Percentiles rank a stretch among this genome's conserved stretches.
Conservation (phyloP, 75 land plant genomes). For the Selaginella tamariscina region DNA sequence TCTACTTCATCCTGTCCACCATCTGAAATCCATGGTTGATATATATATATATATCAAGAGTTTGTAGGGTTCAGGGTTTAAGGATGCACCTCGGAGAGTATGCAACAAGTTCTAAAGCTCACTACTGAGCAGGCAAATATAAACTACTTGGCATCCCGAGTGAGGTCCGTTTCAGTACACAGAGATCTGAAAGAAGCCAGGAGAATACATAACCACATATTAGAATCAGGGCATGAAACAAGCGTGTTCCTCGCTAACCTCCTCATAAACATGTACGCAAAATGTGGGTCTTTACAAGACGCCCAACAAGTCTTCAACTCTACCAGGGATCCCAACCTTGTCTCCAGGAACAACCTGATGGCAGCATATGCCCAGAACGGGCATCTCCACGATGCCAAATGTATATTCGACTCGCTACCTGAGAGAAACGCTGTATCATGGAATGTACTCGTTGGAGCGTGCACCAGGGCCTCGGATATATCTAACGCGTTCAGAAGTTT, state of each 20-base stretch:
- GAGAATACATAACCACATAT: not conserved
- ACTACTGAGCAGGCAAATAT: no score
- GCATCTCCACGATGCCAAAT: not conserved
- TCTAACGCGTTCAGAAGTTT: not conserved
- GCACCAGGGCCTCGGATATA: not conserved
- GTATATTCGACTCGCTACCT: not conserved
- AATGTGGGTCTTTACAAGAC: not conserved
- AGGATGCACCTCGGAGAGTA: no score
- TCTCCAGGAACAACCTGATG: not conserved
- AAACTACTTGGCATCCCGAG: no score
- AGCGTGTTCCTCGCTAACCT: not conserved
- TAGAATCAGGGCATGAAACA: not conserved
- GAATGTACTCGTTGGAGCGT: not conserved
- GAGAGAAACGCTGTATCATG: not conserved
- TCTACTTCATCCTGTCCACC: no score
- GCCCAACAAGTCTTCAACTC: not conserved
- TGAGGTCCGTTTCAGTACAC: no score
- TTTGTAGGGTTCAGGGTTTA: no score
- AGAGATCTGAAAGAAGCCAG: not conserved
- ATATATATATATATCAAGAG: no score
- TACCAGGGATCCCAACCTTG: not conserved
- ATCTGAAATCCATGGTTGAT: no score
- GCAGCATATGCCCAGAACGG: not conserved
- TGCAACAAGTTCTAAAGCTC: no score
- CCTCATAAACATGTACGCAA: not conserved